phyloP scores from a whole-genome alignment of 768 basidiomycete genomes.

The Coprinellus aureogranulatus region DNA sequence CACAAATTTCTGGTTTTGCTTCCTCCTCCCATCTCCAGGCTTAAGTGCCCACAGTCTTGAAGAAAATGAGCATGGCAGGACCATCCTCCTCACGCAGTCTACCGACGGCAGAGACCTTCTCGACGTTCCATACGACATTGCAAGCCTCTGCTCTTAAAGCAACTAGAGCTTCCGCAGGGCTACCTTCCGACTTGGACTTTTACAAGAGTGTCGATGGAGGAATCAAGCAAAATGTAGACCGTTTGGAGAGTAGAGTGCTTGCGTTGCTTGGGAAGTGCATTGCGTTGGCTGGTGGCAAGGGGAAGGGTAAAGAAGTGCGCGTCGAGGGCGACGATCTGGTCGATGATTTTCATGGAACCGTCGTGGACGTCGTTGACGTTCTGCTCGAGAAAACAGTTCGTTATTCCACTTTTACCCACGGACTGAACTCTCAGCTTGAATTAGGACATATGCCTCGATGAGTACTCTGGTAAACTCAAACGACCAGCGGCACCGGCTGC shows the following conservation, averaged over 20 bases:
- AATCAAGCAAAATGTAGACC: slow-evolving; percentile 70
- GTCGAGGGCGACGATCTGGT: slow-evolving; percentile 76
- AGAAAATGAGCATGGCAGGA: not conserved
- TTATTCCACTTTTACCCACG: slow-evolving; percentile 1
- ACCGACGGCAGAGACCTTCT: slow-evolving; percentile 3
- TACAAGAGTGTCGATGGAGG: slow-evolving; percentile 80
- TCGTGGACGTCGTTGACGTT: slow-evolving; percentile 84
- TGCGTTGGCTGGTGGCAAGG: slow-evolving; percentile 30
- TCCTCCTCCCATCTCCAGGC: not conserved
- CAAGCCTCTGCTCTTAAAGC: slow-evolving; percentile 62
- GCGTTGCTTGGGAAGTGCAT: slow-evolving; percentile 56
- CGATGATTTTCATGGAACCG: slow-evolving; percentile 73
- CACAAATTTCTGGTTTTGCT: not conserved
- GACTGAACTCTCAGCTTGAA: not conserved
- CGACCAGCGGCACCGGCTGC: slow-evolving; percentile 47
- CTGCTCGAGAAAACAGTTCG: slow-evolving; percentile 81
- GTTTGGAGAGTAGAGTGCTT: slow-evolving; percentile 64
- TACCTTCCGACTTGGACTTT: slow-evolving; percentile 80
- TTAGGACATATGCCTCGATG: slow-evolving; percentile 85
- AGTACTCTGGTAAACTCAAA: slow-evolving; percentile 68
- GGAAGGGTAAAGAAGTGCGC: slow-evolving; percentile 56
- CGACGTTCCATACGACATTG: slow-evolving; percentile 49
- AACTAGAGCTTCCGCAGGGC: slow-evolving; percentile 56
- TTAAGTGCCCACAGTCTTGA: not conserved
- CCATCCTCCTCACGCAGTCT: not conserved